phyloP scores from a whole-genome alignment of 495 filamentous ascomycete genomes.

The Hypoxylon trugodes region DNA sequence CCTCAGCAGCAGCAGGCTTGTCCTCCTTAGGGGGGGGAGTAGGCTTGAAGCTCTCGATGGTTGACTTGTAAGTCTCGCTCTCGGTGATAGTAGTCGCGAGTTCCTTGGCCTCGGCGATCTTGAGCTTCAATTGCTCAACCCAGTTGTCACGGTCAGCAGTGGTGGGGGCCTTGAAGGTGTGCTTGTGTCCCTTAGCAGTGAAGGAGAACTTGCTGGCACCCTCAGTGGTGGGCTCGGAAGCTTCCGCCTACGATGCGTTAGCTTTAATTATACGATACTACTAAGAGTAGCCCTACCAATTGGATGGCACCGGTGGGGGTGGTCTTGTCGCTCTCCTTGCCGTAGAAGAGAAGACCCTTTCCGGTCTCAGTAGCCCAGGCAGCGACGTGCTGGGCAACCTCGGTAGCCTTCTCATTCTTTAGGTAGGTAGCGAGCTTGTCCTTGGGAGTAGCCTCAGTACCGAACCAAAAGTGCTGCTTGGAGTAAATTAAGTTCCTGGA shows the following conservation, averaged over 20 bases:
- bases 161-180: slow-evolving; percentile 81
- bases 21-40: slow-evolving; percentile 56
- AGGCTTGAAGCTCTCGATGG: slow-evolving; percentile 76
- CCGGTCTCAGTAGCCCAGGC: slow-evolving; percentile 93
- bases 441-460: slow-evolving; percentile 77
- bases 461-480: slow-evolving; percentile 86
- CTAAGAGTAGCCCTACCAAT: slow-evolving; percentile 64
- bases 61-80: slow-evolving; percentile 81
- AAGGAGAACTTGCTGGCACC: slow-evolving; percentile 83
- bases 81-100: slow-evolving; percentile 71
- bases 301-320: slow-evolving; percentile 84
- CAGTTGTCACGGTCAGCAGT: slow-evolving; percentile 87
- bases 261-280: background rate
- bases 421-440: slow-evolving; percentile 79
- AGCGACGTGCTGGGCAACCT: slow-evolving; percentile 77
- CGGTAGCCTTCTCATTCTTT: slow-evolving; percentile 82
- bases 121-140: slow-evolving; percentile 78
- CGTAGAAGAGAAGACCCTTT: slow-evolving; percentile 93
- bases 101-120: slow-evolving; percentile 80
- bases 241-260: slow-evolving; percentile 70
- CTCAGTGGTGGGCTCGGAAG: slow-evolving; percentile 78
- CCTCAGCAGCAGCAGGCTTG: slow-evolving; percentile 58
- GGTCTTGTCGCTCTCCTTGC: slow-evolving; percentile 85
- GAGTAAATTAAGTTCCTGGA: slow-evolving; percentile 58
- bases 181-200: slow-evolving; percentile 85